Evolutionary conservation across 108 stramenopile species (phyloP).

Genomic region (Skeletonema potamos): DNA sequence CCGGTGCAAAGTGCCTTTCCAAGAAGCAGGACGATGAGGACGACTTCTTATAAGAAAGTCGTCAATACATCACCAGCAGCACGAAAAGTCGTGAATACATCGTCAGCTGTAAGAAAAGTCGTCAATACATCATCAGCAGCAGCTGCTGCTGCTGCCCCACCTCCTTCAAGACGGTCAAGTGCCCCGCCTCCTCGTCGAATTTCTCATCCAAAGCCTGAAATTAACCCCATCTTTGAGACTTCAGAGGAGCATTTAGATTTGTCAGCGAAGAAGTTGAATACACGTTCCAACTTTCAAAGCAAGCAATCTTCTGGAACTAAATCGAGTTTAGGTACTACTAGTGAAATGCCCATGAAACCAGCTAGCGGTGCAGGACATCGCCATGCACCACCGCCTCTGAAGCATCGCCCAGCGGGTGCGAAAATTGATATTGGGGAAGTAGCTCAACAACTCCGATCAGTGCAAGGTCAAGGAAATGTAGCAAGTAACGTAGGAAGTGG

Average conservation of each 20-base stretch:
- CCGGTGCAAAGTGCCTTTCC: background rate
- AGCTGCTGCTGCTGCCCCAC: background rate
- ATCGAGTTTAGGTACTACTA: background rate
- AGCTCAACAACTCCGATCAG: background rate
- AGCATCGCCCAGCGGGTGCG: background rate
- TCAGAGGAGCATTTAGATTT: background rate
- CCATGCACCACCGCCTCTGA: background rate
- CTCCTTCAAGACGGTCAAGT: background rate
- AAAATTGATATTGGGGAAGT: background rate
- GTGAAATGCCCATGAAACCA: background rate
- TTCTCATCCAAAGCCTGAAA: background rate
- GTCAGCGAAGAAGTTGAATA: background rate
- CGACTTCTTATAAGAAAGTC: background rate
- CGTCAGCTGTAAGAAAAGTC: background rate
- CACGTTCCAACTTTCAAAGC: background rate
- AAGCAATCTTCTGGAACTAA: background rate
- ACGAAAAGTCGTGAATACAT: background rate
- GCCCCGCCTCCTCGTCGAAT: background rate
- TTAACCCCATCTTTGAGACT: background rate
- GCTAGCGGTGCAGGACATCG: background rate
- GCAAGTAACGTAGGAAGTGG: background rate
- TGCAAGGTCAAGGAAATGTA: background rate
- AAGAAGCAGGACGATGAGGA: background rate
- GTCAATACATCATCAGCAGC: too few species aligned
- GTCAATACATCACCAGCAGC: background rate